Conservation (phyloP, 768 basidiomycete species). For the Suillus fuscotomentosus region DNA sequence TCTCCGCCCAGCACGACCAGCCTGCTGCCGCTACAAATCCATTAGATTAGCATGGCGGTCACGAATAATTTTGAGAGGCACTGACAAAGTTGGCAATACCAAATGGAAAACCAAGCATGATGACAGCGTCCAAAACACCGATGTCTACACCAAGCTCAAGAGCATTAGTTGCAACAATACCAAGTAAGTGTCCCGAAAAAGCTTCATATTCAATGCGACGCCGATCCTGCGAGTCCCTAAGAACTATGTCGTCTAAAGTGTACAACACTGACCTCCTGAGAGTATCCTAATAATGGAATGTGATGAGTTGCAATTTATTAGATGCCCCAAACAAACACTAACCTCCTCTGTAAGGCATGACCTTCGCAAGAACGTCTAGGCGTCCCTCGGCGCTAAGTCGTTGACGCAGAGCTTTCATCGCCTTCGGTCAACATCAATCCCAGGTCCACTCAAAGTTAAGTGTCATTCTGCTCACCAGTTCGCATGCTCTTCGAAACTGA, state of each 20-base stretch:
- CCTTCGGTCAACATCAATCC: conserved; percentile 40
- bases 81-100: conserved; percentile 79
- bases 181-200: conserved; percentile 79
- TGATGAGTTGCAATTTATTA: not conserved
- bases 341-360: conserved; percentile 87
- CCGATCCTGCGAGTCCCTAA: conserved; percentile 53
- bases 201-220: conserved; percentile 84
- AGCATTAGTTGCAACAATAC: conserved; percentile 88
- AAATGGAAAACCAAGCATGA: conserved; percentile 85
- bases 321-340: conserved; percentile 12
- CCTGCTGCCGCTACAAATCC: conserved; percentile 72
- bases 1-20: conserved; percentile 82
- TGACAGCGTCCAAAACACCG: conserved; percentile 82
- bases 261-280: conserved; percentile 48
- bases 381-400: conserved; percentile 75
- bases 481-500: conserved; percentile 79
- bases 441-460: not conserved
- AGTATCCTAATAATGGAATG: conserved; percentile 53
- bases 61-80: conserved; percentile 3
- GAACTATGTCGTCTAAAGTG: not conserved
- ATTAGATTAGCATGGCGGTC: not conserved
- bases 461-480: conserved; percentile 50
- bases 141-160: conserved; percentile 92
- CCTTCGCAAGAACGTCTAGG: conserved; percentile 68
- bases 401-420: conserved; percentile 73